Percentiles rank a stretch among this genome's conserved stretches.
Evolutionary conservation across 371 early-diverging fungal genomes (phyloP).

Genomic region (Rhizopus stolonifer): DNA sequence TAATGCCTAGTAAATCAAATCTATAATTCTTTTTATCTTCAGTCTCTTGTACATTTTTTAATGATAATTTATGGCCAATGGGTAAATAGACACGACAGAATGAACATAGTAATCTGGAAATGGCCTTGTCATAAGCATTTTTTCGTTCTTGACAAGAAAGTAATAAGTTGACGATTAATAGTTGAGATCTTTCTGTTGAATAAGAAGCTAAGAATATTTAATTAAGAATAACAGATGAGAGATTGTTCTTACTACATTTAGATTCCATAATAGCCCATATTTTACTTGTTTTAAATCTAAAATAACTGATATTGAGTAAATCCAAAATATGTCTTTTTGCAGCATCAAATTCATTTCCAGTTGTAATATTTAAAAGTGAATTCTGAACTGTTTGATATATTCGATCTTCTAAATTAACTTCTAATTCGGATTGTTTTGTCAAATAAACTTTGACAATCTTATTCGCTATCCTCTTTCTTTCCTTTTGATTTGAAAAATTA

Average conservation of each 20-base stretch:
- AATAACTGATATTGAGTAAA: constrained; percentile 40
- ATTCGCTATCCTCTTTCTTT: constrained; percentile 33
- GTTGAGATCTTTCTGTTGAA: constrained; percentile 15
- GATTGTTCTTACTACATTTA: constrained; percentile 21
- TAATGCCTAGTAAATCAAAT: no score
- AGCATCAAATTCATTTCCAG: constrained; percentile 31
- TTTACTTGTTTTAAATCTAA: constrained; percentile 26
- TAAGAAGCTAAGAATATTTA: no score
- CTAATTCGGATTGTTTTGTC: constrained; percentile 37
- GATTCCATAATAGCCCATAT: constrained; percentile 27
- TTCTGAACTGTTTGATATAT: constrained; percentile 25
- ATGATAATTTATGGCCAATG: constrained; percentile 3
- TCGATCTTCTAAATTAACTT: constrained; percentile 50
- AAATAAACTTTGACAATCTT: constrained; percentile 41
- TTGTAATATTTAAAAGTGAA: constrained; percentile 3
- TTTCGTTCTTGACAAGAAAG: constrained; percentile 9
- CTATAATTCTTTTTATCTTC: no score
- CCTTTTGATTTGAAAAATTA: constrained; percentile 22
- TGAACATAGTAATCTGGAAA: constrained; percentile 12
- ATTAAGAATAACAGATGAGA: no score
- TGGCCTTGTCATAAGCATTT: not conserved
- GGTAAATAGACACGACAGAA: constrained; percentile 21
- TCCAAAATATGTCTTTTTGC: constrained; percentile 45
- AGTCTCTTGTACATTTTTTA: no score
- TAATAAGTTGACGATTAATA: constrained; percentile 16